Percentiles rank a stretch among this genome's conserved stretches.
phyloP scores from a whole-genome alignment of 805 yeast genomes.

The Yamadazyma nakazawae region DNA sequence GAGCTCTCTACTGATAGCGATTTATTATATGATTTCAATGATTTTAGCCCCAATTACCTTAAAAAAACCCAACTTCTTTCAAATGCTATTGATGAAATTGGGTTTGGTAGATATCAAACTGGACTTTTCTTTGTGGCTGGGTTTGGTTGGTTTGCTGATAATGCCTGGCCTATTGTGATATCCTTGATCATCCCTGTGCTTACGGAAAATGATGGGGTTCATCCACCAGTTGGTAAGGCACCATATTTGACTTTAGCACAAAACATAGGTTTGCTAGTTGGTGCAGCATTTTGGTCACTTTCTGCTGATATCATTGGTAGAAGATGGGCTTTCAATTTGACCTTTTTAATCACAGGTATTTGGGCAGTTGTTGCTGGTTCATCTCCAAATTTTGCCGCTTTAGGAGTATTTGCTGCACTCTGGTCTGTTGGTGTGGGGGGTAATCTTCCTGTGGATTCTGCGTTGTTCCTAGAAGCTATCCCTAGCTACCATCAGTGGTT shows the following conservation, averaged over 20 bases:
- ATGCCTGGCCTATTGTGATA: constrained; percentile 39
- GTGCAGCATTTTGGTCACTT: constrained; percentile 30
- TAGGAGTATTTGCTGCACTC: constrained; percentile 24
- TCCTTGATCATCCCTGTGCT: constrained; percentile 29
- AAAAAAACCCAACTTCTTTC: constrained; percentile 21
- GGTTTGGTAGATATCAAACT: constrained; percentile 45
- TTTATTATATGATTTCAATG: constrained; percentile 5
- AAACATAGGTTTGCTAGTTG: constrained; percentile 35
- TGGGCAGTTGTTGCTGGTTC: constrained; percentile 29
- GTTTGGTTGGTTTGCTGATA: constrained; percentile 53
- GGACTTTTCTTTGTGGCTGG: constrained; percentile 54
- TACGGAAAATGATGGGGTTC: constrained; percentile 35
- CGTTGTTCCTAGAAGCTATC: constrained; percentile 26
- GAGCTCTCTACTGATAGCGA: background rate
- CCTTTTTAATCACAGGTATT: constrained; percentile 25
- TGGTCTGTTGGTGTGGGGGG: constrained; percentile 34
- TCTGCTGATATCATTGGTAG: constrained; percentile 30
- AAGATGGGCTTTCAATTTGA: constrained; percentile 27
- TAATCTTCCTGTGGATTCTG: constrained; percentile 30
- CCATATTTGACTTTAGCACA: constrained; percentile 43
- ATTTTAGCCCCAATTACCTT: constrained; percentile 18
- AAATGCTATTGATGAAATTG: constrained; percentile 34
- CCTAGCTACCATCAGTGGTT: constrained; percentile 26
- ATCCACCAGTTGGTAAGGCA: constrained; percentile 27
- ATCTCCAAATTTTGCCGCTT: constrained; percentile 26